Evolutionary conservation across 495 filamentous ascomycete genomes (phyloP).

Genomic region (Lophiotrema nucula): DNA sequence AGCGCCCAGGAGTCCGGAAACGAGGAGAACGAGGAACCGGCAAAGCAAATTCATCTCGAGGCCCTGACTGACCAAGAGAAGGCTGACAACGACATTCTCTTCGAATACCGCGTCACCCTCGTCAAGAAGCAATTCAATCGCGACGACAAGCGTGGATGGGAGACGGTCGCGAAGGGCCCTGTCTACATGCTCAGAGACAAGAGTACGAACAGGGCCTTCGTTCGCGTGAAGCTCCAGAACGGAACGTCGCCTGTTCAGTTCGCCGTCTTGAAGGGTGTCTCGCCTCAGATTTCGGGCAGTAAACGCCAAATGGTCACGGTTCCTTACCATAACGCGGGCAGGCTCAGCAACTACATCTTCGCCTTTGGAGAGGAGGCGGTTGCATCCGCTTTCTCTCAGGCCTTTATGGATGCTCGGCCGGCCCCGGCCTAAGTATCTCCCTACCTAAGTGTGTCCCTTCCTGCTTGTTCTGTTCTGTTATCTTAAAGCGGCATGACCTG

Average conservation of each 20-base stretch:
- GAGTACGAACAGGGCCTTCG: conserved; percentile 8
- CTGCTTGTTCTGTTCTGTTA: too few relatives aligned
- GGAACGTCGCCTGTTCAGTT: conserved; percentile 16
- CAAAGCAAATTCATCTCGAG: neutral
- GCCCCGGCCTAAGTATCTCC: neutral
- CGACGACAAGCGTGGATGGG: conserved; percentile 2
- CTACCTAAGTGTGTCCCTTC: neutral
- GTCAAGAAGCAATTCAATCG: conserved; percentile 1
- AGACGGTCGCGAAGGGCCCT: conserved; percentile 2
- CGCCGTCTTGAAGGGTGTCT: conserved; percentile 4
- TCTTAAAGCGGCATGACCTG: too few relatives aligned
- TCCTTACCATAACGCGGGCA: conserved; percentile 1
- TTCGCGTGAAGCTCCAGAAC: conserved; percentile 10
- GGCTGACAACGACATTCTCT: conserved; percentile 15
- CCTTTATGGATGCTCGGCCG: too few relatives aligned
- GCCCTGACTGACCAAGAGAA: conserved; percentile 13
- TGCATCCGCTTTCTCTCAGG: neutral
- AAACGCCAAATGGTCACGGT: conserved; percentile 5
- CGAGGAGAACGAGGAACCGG: conserved; percentile 6
- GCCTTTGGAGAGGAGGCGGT: neutral
- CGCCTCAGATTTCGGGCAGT: neutral
- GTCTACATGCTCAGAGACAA: conserved; percentile 23
- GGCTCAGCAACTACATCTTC: neutral
- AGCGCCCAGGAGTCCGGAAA: conserved; percentile 8
- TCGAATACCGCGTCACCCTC: neutral